Percentiles rank a stretch among this genome's conserved stretches.
These are phyloP conservation scores for Tricholoma saponaceum DNA, from an alignment of 768 basidiomycete species.

Conservation along the genomic window DNA sequence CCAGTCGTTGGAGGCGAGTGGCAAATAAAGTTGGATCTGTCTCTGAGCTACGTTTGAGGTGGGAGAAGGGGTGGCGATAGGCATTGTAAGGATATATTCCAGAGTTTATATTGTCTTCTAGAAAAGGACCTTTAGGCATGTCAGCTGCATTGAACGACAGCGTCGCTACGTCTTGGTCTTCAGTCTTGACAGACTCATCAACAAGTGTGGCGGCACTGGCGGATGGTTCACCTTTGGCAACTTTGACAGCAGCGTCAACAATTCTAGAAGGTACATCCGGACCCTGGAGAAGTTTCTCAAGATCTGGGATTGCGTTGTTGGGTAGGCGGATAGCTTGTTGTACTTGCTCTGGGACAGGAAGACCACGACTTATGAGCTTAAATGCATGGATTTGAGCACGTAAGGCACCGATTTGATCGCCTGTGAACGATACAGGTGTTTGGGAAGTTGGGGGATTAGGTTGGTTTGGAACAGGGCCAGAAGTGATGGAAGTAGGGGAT, in stretches of 20 bases:
- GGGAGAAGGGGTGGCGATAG: constrained; percentile 78
- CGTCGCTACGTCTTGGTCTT: constrained; percentile 42
- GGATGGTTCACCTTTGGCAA: constrained; percentile 51
- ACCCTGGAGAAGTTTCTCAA: constrained; percentile 62
- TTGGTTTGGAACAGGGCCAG: constrained; percentile 48
- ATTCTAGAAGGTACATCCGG: constrained; percentile 58
- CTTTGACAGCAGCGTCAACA: constrained; percentile 72
- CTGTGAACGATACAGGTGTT: constrained; percentile 76
- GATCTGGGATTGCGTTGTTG: constrained; percentile 54
- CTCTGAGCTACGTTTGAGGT: constrained; percentile 64
- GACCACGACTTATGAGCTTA: constrained; percentile 62
- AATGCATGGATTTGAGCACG: constrained; percentile 82
- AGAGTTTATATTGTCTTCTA: constrained; percentile 77
- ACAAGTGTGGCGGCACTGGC: constrained; percentile 21
- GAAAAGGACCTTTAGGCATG: constrained; percentile 67
- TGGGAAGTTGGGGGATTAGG: constrained; percentile 51
- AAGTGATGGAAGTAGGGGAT: constrained; percentile 37
- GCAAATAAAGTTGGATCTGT: constrained; percentile 60
- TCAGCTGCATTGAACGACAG: constrained; percentile 49
- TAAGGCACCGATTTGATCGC: constrained; percentile 70
- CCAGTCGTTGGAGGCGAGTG: constrained; percentile 71
- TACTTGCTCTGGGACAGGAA: constrained; percentile 64
- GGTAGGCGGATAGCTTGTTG: constrained; percentile 68
- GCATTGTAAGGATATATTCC: constrained; percentile 92
- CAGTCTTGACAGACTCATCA: constrained; percentile 49